Evolutionary conservation across 2,329 filamentous ascomycete species (phyloP).

Genomic region (Fusarium odoratissimum): DNA sequence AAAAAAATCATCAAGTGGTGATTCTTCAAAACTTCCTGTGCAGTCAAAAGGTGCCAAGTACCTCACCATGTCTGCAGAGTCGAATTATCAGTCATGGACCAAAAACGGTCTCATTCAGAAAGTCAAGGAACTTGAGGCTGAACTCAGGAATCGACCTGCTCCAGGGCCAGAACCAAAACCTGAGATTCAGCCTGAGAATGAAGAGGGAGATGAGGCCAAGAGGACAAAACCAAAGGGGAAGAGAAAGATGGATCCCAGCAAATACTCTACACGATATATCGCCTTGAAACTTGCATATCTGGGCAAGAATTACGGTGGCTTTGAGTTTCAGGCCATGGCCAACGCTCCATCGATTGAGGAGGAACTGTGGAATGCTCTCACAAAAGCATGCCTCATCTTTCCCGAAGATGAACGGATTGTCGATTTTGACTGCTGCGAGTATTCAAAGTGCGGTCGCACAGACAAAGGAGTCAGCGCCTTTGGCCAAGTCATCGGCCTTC

Average conservation of each 20-base stretch:
- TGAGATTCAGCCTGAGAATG: constrained; percentile 1
- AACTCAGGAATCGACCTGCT: constrained; percentile 65
- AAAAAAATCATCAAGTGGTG: constrained; percentile 38
- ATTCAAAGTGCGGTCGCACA: constrained; percentile 94
- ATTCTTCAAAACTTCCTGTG: constrained; percentile 21
- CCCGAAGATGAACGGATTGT: constrained; percentile 72
- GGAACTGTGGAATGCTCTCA: constrained; percentile 90
- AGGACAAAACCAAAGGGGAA: constrained; percentile 56
- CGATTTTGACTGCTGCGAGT: constrained; percentile 86
- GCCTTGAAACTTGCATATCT: constrained; percentile 95
- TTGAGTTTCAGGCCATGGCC: constrained; percentile 84
- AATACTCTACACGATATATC: constrained; percentile 85
- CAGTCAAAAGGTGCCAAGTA: constrained; percentile 32
- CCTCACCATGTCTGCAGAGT: constrained; percentile 48
- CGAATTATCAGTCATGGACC: constrained; percentile 74
- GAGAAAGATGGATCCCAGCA: constrained; percentile 77
- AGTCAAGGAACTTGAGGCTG: constrained; percentile 74
- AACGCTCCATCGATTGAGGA: constrained; percentile 87
- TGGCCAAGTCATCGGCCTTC: constrained; percentile 89
- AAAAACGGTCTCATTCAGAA: constrained; percentile 75
- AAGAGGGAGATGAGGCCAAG: constrained; percentile 21
- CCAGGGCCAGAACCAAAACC: constrained; percentile 8
- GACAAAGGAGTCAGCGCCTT: constrained; percentile 96
- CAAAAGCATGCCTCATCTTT: constrained; percentile 83
- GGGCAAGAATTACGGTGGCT: constrained; percentile 91